A percentile compares a stretch with the other conserved stretches of the same genome.
phyloP scores from a whole-genome alignment of 805 yeast genomes.

The Wickerhamiella occidentalis region DNA sequence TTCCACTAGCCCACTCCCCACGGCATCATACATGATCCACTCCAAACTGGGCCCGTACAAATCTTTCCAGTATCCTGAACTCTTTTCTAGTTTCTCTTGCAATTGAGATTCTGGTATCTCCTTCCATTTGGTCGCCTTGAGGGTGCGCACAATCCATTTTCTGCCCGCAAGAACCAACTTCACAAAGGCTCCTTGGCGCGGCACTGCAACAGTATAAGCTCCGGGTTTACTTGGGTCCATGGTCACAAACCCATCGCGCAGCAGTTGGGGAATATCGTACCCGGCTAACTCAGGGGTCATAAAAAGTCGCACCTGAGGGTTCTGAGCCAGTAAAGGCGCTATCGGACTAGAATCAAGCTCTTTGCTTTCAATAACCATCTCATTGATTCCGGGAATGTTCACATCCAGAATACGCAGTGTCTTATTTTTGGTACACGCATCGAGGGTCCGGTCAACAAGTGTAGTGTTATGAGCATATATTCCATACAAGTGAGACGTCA shows the following conservation, averaged over 20 bases:
- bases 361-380: constrained; percentile 24
- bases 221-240: constrained; percentile 26
- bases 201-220: constrained; percentile 26
- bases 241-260: constrained; percentile 28
- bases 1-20: constrained; percentile 44
- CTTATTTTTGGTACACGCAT: constrained; percentile 20
- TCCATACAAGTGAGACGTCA: constrained; percentile 28
- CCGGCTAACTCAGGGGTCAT: constrained; percentile 20
- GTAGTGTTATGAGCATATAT: constrained; percentile 29
- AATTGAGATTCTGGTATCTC: constrained; percentile 29
- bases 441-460: constrained; percentile 28
- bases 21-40: constrained; percentile 44
- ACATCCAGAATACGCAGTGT: constrained; percentile 23
- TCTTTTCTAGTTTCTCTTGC: constrained; percentile 23
- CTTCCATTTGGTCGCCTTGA: constrained; percentile 27
- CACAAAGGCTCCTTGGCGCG: constrained; percentile 29
- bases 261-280: constrained; percentile 15
- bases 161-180: constrained; percentile 26
- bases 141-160: constrained; percentile 27
- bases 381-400: constrained; percentile 25
- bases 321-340: not conserved
- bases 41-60: constrained; percentile 39
- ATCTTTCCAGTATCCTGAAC: constrained; percentile 32
- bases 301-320: constrained; percentile 14
- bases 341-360: not conserved